phyloP scores from a whole-genome alignment of 2,329 filamentous ascomycete species.

The Diplocarpon rosae region DNA sequence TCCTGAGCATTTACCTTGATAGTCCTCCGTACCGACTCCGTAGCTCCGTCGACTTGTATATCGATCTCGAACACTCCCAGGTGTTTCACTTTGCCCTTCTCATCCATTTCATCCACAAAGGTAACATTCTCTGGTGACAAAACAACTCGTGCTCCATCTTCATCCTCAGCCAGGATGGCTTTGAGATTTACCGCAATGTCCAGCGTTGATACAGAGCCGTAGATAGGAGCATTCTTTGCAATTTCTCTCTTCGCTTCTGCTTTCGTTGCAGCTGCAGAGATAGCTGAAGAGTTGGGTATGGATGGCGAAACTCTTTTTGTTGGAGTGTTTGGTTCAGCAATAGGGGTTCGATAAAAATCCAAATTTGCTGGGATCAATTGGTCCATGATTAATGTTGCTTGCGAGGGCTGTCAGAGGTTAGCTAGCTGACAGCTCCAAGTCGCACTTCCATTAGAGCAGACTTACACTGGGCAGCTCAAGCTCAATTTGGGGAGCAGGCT shows the following conservation, averaged over 20 bases:
- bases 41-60: slow-evolving; percentile 38
- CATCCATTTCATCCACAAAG: slow-evolving; percentile 33
- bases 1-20: slow-evolving; percentile 33
- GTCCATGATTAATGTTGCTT: slow-evolving; percentile 17
- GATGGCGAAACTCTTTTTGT: slow-evolving; percentile 23
- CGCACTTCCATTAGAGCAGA: not conserved
- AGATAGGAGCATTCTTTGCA: slow-evolving; percentile 27
- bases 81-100: slow-evolving; percentile 37
- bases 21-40: slow-evolving; percentile 30
- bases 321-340: slow-evolving; percentile 27
- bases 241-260: slow-evolving; percentile 21
- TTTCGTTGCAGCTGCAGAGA: slow-evolving; percentile 27
- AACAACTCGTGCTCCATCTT: slow-evolving; percentile 39
- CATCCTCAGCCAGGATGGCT: slow-evolving; percentile 37
- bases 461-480: slow-evolving; percentile 21
- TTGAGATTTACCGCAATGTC: slow-evolving; percentile 40
- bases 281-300: slow-evolving; percentile 25
- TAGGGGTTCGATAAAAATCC: slow-evolving; percentile 23
- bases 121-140: slow-evolving; percentile 38
- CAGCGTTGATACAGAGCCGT: slow-evolving; percentile 42
- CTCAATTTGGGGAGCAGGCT: slow-evolving; percentile 9
- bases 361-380: slow-evolving; percentile 20
- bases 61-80: slow-evolving; percentile 41
- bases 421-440: slow-evolving; percentile 5
- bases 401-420: slow-evolving; percentile 16